phyloP scores from a whole-genome alignment of 768 basidiomycete species.

The Lentinula boryana region DNA sequence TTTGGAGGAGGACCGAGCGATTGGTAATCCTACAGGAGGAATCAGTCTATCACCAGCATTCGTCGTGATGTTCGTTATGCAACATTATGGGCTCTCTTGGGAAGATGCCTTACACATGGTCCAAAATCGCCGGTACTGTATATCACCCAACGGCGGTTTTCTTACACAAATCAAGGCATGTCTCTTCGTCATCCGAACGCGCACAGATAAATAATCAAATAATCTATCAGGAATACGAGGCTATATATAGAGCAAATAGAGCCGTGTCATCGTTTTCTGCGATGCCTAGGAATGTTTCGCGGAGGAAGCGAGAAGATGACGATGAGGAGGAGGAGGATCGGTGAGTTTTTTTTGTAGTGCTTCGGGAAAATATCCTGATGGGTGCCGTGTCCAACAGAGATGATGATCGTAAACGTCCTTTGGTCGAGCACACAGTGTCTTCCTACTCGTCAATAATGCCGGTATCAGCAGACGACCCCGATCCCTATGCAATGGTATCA shows the following conservation, averaged over 20 bases:
- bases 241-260: constrained; percentile 77
- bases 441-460: background rate
- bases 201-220: background rate
- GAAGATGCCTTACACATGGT: constrained; percentile 86
- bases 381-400: constrained; percentile 21
- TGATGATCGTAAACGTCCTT: constrained; percentile 42
- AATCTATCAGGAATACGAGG: constrained; percentile 74
- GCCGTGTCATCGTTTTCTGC: constrained; percentile 59
- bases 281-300: constrained; percentile 36
- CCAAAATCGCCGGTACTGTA: constrained; percentile 89
- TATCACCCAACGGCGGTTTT: constrained; percentile 89
- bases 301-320: constrained; percentile 73
- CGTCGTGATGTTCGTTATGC: constrained; percentile 93
- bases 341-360: background rate
- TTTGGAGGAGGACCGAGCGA: background rate
- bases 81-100: constrained; percentile 73
- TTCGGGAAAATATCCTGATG: constrained; percentile 6
- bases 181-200: background rate
- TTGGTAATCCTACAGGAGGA: constrained; percentile 45
- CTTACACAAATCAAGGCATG: constrained; percentile 85
- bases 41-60: constrained; percentile 86
- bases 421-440: constrained; percentile 25
- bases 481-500: constrained; percentile 47
- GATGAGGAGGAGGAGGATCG: constrained; percentile 35
- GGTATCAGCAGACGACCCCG: constrained; percentile 16